Conservation (phyloP, 169 alveolate genomes). For the Eimeria necatrix region DNA sequence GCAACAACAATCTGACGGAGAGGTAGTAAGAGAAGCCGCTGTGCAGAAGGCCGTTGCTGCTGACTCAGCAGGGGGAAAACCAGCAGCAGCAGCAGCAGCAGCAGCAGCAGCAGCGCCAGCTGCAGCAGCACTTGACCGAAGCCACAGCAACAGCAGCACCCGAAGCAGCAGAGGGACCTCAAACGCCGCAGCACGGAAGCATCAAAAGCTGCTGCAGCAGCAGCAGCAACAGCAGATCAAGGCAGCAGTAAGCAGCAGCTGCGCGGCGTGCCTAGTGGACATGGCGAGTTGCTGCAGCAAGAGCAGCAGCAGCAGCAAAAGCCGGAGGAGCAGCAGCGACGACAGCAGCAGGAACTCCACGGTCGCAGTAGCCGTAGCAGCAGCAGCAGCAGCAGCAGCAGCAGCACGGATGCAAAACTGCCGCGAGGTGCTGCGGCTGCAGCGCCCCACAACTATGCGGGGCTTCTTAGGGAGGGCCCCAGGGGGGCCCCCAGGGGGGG, state of each 20-base stretch:
- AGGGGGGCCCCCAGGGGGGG: no score
- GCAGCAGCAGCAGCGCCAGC: slow-evolving; percentile 9
- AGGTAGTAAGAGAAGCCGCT: background rate
- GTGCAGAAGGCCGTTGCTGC: background rate
- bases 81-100: background rate
- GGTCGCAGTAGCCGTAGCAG: background rate
- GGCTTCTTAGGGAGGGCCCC: background rate
- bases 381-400: slow-evolving; percentile 2
- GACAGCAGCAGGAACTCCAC: background rate
- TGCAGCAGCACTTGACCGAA: background rate
- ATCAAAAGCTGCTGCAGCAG: no score
- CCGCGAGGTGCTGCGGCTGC: background rate
- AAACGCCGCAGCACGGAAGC: no score
- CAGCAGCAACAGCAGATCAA: no score
- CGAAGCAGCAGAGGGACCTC: no score
- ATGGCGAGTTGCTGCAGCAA: background rate
- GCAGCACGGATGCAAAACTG: background rate
- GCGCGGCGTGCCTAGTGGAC: background rate
- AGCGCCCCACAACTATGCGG: background rate
- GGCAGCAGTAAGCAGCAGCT: no score
- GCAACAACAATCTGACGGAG: background rate
- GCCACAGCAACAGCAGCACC: no score
- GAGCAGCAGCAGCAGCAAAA: background rate
- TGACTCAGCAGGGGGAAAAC: background rate
- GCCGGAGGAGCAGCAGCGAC: background rate